These are phyloP conservation scores for Typha latifolia DNA, from an alignment of 176 grass and related monocot genomes.

Conservation along the genomic window DNA sequence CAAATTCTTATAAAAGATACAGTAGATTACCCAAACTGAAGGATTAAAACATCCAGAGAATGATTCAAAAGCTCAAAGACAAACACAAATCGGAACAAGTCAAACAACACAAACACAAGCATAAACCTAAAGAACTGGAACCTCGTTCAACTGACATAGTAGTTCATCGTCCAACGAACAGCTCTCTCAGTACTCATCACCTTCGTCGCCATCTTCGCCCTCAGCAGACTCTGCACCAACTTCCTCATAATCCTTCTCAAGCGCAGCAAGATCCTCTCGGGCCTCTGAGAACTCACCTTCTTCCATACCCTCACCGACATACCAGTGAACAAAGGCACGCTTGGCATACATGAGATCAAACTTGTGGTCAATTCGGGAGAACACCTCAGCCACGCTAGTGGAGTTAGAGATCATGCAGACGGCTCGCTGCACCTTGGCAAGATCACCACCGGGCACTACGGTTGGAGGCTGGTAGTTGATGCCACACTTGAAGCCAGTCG, in stretches of 20 bases:
- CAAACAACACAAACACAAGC: not conserved
- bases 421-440: conserved; percentile 14
- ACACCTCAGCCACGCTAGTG: conserved; percentile 15
- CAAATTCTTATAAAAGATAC: too few relatives aligned
- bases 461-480: conserved; percentile 21
- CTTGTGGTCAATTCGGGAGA: conserved; percentile 18
- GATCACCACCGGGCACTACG: conserved; percentile 11
- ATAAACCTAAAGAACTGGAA: not conserved
- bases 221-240: conserved; percentile 10
- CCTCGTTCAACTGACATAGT: not conserved
- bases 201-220: conserved; percentile 1
- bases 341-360: conserved; percentile 18
- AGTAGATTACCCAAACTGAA: too few relatives aligned
- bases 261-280: conserved; percentile 15
- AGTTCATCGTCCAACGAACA: not conserved
- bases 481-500: conserved; percentile 21
- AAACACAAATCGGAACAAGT: too few relatives aligned
- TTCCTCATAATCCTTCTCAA: conserved; percentile 19
- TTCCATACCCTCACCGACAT: conserved; percentile 16
- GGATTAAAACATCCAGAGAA: too few relatives aligned
- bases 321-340: conserved; percentile 20
- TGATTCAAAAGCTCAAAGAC: too few relatives aligned
- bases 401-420: conserved; percentile 22
- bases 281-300: conserved; percentile 19
- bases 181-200: not conserved